Base-by-base conservation (phyloP, 106 monocot genomes). In the Platanthera zijinensis region DNA sequence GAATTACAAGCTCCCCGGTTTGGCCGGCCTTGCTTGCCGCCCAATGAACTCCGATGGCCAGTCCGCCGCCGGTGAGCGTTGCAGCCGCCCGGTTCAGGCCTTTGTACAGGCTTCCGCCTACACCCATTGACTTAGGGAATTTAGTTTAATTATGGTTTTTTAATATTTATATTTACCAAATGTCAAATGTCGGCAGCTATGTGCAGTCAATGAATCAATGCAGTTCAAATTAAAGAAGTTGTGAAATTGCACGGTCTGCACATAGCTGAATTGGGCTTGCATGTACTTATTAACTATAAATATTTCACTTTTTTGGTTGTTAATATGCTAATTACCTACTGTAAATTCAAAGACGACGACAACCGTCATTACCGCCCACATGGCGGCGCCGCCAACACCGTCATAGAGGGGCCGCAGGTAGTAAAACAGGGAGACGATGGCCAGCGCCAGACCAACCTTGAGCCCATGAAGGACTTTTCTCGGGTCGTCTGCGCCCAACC, bases 341-440 rank as follows among this genome's bases (percentile, higher is more conserved):
- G 83, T 78, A 69, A 75, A 86, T 28, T 92, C 92, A 14, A 89
- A 89, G n/a, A 89, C 54, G 5, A 84, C 84, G 4, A 88, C 92
- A 3, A 86, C 89, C 0, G 89, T 92, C 82, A 92, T 84, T 5
- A 92, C 78, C 5, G 92, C 92, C 89, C 89, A 86, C 86, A 92
- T 84, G 11, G 92, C 84, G 7, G 78, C 15, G 3, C 82, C 83
- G 5, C 88, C 89, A 8, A 92, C 82, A 5, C 92, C 92, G 7
- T 84, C 82, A 19, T 92, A 92, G 74, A 92, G 62, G 4, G 92
- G 89, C 50, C 81, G 80, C 1, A 77, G 80, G 74, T 86, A 92
- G 77, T 86, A 92, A 67, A 86, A 83, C 22, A 89, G 46, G 4
- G 91, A 88, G 19, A 88, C 86, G 5, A 89, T 67, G n/a, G 83